Evolutionary conservation across 179 eudicot species (phyloP).

Genomic region (Beta macrorhiza): DNA sequence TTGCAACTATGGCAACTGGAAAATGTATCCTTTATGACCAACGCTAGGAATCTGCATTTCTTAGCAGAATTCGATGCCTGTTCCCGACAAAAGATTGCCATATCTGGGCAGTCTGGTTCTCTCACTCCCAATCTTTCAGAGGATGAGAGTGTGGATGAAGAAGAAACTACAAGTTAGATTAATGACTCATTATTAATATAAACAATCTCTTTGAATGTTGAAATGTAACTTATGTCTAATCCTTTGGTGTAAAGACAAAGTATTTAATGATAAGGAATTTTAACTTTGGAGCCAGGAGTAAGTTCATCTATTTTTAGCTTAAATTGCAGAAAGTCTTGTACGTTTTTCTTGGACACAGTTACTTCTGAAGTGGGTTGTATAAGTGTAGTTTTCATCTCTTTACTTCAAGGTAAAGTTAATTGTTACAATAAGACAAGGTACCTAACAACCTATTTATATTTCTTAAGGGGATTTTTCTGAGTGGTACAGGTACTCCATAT

Average conservation of each 20-base stretch:
- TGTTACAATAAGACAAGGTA: constrained; percentile 32
- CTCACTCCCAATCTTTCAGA: neutral
- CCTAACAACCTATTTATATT: constrained; percentile 27
- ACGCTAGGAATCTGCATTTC: constrained; percentile 47
- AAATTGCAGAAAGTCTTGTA: neutral
- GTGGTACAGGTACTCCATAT: constrained; percentile 11
- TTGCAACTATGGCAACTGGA: constrained; percentile 49
- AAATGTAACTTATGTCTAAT: constrained; percentile 22
- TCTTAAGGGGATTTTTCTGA: constrained; percentile 1
- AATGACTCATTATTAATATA: neutral
- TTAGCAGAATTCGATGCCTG: constrained; percentile 42
- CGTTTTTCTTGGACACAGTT: constrained; percentile 21
- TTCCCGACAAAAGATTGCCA: constrained; percentile 50
- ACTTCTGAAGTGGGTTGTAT: constrained; percentile 24
- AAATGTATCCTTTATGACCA: constrained; percentile 55
- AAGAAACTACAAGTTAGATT: neutral
- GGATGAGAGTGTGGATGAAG: neutral
- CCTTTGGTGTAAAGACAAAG: constrained; percentile 43
- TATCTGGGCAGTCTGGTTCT: constrained; percentile 12
- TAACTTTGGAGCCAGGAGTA: neutral
- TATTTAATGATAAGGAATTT: constrained; percentile 31
- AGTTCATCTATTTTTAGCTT: neutral
- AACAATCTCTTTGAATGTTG: constrained; percentile 19
- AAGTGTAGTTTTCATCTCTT: constrained; percentile 32
- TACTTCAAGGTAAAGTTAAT: constrained; percentile 41